A percentile compares a stretch with the other conserved stretches of the same genome.
Conservation (phyloP, 345 rosid genomes). For the Erucastrum elatum region DNA sequence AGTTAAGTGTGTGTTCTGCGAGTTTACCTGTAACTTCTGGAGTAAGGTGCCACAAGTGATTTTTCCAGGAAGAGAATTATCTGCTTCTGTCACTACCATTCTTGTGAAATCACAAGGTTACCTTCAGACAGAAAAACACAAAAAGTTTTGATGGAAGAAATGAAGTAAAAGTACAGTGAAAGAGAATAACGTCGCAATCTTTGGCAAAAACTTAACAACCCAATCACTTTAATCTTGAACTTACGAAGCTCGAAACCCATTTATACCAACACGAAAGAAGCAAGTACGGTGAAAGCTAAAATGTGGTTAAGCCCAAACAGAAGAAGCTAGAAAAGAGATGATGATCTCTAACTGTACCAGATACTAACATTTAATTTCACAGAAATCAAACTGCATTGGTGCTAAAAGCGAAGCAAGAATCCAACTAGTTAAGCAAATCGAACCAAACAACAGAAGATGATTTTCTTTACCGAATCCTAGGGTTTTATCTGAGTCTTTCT, state of each 20-base stretch:
- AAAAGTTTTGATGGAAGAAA: not conserved
- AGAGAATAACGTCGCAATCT: constrained; percentile 3
- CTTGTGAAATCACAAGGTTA: constrained; percentile 34
- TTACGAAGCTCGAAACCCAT: not conserved
- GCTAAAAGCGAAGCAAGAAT: constrained; percentile 22
- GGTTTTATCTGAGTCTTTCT: constrained; percentile 12
- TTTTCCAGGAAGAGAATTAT: constrained; percentile 82
- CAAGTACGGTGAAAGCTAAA: no score
- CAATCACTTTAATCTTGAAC: not conserved
- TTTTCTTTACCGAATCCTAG: constrained; percentile 7
- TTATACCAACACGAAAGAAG: not conserved
- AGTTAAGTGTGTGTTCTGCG: not conserved
- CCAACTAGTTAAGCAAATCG: not conserved
- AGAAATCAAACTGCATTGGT: constrained; percentile 23
- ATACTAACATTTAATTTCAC: not conserved
- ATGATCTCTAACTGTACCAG: constrained; percentile 27
- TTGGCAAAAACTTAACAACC: not conserved
- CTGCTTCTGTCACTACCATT: constrained; percentile 71
- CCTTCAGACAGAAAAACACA: constrained; percentile 33
- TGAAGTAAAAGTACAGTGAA: not conserved
- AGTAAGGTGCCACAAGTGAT: constrained; percentile 79
- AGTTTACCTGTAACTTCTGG: constrained; percentile 77
- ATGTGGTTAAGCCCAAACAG: constrained; percentile 24
- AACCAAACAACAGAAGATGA: not conserved
- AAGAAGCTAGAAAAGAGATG: constrained; percentile 1